These are phyloP conservation scores for Nemophila menziesii DNA, from an alignment of 257 asterid genomes.

Conservation along the genomic window DNA sequence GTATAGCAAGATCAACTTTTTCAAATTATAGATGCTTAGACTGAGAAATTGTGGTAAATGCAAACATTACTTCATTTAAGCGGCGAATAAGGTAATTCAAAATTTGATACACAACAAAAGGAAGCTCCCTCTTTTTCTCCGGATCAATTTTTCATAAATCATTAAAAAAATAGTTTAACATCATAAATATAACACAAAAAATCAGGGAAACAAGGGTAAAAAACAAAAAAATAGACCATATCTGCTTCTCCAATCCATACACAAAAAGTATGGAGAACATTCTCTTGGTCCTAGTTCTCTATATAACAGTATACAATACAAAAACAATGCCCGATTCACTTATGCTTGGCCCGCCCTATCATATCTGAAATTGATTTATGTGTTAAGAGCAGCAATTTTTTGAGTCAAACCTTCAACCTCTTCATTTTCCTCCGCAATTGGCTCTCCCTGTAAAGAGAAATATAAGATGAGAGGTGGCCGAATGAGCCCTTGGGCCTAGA, in stretches of 20 bases:
- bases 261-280: neutral
- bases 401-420: slow-evolving; percentile 26
- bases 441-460: slow-evolving; percentile 13
- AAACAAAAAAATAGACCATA: neutral
- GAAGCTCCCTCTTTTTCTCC: too few species aligned
- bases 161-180: neutral
- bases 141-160: neutral
- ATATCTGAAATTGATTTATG: slow-evolving; percentile 10
- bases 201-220: neutral
- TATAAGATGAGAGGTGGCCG: neutral
- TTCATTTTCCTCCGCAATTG: slow-evolving; percentile 27
- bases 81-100: too few species aligned
- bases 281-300: neutral
- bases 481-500: neutral
- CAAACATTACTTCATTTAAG: too few species aligned
- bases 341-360: slow-evolving; percentile 10
- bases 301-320: slow-evolving; percentile 1
- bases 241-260: neutral
- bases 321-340: slow-evolving; percentile 4
- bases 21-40: too few species aligned
- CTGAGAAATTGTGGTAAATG: too few species aligned
- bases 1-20: too few species aligned
- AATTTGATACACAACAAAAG: too few species aligned
- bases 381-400: slow-evolving; percentile 17
- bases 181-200: neutral